These are phyloP conservation scores for Citrus reticulata DNA, from an alignment of 345 rosid genomes.

Conservation along the genomic window DNA sequence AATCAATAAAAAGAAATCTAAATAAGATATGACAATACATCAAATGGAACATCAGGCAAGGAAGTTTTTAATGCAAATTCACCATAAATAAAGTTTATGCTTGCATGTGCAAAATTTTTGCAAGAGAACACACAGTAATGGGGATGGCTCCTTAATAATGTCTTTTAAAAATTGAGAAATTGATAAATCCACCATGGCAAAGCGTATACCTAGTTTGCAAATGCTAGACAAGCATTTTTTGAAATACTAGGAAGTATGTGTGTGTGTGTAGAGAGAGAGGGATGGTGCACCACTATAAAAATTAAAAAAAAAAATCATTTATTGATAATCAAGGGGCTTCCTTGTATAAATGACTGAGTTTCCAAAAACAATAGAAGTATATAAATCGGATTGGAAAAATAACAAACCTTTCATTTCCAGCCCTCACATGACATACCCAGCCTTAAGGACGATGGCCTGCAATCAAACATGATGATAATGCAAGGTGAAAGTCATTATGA, in stretches of 20 bases:
- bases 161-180: too few species aligned
- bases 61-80: not conserved
- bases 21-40: not conserved
- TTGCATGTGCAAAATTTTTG: not conserved
- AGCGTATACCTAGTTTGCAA: not conserved
- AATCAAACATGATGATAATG: conserved; percentile 8
- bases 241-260: not conserved
- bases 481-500: not conserved
- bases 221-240: not conserved
- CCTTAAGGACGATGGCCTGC: conserved; percentile 79
- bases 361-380: not conserved
- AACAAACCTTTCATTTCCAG: conserved; percentile 82
- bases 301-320: not conserved
- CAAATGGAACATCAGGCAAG: not conserved
- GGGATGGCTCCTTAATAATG: too few species aligned
- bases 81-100: not conserved
- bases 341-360: not conserved
- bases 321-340: not conserved
- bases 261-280: too few species aligned
- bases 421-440: conserved; percentile 83
- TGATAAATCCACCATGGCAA: too few species aligned
- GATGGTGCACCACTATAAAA: not conserved
- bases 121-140: too few species aligned
- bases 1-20: not conserved
- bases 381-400: not conserved